These are phyloP conservation scores for Triticum dicoccoides DNA, from an alignment of 176 grass and related monocot species.

Conservation along the genomic window DNA sequence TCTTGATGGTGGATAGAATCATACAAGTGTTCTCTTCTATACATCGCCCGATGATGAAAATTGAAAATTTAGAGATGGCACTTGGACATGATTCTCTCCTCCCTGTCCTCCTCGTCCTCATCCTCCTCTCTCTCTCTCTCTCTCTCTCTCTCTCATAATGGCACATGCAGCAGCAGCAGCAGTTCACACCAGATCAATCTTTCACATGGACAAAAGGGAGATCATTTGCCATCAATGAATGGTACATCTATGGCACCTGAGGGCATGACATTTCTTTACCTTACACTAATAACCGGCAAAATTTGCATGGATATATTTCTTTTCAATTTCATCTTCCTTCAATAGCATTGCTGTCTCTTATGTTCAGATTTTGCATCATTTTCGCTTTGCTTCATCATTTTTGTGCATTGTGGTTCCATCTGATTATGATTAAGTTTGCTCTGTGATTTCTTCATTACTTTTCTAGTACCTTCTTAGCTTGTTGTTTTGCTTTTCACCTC, in stretches of 20 bases:
- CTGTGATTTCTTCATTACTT: not conserved
- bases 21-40: not conserved
- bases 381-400: not conserved
- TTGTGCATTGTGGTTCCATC: not conserved
- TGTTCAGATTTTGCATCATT: not conserved
- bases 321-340: not conserved
- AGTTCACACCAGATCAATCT: not conserved
- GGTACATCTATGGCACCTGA: not conserved
- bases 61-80: conserved; percentile 12
- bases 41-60: conserved; percentile 33
- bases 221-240: conserved; percentile 19
- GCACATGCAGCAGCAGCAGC: not conserved
- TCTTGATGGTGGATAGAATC: not conserved
- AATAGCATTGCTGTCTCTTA: not conserved
- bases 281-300: not conserved
- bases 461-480: not conserved
- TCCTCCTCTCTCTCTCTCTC: not conserved
- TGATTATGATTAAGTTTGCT: not conserved
- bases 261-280: not conserved
- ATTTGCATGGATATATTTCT: not conserved
- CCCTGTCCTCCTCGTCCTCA: not conserved
- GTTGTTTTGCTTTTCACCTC: not conserved
- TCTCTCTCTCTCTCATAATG: no score
- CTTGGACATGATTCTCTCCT: not conserved
- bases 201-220: not conserved